Percentiles rank a stretch among this genome's conserved stretches.
Evolutionary conservation across 164 flowering plant genomes (phyloP).

Genomic region (Dillenia turbinata): DNA sequence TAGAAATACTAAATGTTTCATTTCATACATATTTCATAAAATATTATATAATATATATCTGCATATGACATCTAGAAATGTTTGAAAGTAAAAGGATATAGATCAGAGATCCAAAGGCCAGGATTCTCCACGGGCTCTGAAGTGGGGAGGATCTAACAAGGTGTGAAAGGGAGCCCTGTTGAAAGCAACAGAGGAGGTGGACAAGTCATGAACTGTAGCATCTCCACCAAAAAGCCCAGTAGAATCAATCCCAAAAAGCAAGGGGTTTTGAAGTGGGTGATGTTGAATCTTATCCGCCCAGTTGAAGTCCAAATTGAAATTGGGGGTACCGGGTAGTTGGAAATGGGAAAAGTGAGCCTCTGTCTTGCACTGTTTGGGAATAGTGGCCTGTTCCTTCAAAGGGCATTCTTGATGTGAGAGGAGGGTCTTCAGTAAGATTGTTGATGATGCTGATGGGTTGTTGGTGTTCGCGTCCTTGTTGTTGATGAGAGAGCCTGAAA

Average conservation of each 20-base stretch:
- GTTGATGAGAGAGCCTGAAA: constrained; percentile 5
- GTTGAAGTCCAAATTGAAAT: not conserved
- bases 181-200: constrained; percentile 38
- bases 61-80: too few relatives aligned
- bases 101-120: constrained; percentile 12
- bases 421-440: constrained; percentile 26
- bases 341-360: constrained; percentile 28
- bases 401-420: constrained; percentile 33
- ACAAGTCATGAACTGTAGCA: constrained; percentile 23
- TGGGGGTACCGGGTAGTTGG: constrained; percentile 13
- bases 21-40: too few relatives aligned
- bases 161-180: constrained; percentile 28
- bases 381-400: constrained; percentile 6
- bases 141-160: constrained; percentile 24
- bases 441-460: constrained; percentile 17
- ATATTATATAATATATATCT: too few relatives aligned
- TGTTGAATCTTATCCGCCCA: constrained; percentile 23
- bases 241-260: constrained; percentile 30
- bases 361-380: constrained; percentile 38
- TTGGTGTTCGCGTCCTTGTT: constrained; percentile 6
- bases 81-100: not conserved
- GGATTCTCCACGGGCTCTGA: constrained; percentile 24
- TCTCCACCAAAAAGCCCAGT: constrained; percentile 14
- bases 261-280: constrained; percentile 18
- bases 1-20: too few relatives aligned